These are phyloP conservation scores for Trifolium dubium DNA, from an alignment of 306 rosid species.

Conservation along the genomic window DNA sequence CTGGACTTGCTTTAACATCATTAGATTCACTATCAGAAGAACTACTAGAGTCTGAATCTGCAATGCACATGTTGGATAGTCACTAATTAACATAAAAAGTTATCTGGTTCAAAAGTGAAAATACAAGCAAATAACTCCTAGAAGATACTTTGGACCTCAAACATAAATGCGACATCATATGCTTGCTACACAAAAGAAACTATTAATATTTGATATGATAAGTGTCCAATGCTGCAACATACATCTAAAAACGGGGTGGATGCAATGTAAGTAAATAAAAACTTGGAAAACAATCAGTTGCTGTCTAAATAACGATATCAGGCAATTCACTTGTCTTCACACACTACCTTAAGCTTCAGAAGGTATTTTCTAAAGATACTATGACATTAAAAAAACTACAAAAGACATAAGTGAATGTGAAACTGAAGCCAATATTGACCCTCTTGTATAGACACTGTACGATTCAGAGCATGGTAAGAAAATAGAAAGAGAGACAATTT, in stretches of 20 bases:
- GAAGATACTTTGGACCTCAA: slow-evolving; percentile 30
- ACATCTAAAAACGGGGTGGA: not conserved
- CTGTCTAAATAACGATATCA: not conserved
- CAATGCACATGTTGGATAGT: slow-evolving; percentile 35
- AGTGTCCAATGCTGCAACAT: not conserved
- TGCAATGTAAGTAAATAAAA: not conserved
- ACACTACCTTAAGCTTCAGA: not conserved
- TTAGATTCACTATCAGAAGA: slow-evolving; percentile 66
- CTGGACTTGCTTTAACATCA: slow-evolving; percentile 56
- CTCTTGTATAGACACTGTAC: not conserved
- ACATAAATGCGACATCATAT: slow-evolving; percentile 32
- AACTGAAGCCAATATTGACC: not conserved
- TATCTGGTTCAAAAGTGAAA: slow-evolving; percentile 12
- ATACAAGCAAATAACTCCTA: slow-evolving; percentile 6
- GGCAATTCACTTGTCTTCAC: not conserved
- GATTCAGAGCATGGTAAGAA: not conserved
- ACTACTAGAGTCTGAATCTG: slow-evolving; percentile 64
- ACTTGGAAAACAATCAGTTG: not conserved
- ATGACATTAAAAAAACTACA: not conserved
- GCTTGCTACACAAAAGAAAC: slow-evolving; percentile 11
- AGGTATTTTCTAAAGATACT: not conserved
- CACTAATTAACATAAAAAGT: slow-evolving; percentile 22
- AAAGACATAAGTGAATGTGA: not conserved
- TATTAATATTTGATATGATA: not conserved
- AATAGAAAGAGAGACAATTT: not conserved